Base-by-base conservation (phyloP, 306 rosid species). In the Fragaria ananassa region DNA sequence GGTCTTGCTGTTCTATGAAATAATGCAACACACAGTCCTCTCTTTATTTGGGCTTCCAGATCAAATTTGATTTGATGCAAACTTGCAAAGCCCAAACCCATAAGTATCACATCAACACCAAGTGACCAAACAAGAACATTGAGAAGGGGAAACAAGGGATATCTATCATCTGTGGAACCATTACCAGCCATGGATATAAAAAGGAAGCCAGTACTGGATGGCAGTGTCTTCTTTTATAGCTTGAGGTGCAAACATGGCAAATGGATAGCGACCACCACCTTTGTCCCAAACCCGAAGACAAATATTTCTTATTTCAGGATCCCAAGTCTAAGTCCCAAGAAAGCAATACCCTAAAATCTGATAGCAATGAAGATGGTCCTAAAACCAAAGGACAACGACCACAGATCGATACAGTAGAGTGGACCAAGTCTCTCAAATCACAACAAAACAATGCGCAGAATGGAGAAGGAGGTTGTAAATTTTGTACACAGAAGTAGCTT, bases 191-290 rank as follows among this genome's bases (percentile, higher is more conserved):
- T 8, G 25, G 41, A 23, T 72, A 11, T 21, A 27, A 14, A 23
- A 35, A 6, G 23, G 21, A 15, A 14, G 68, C 37, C 9, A 8
- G 60, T 46, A 29, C 68, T 29, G 39, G 21, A 10, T 45, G 29
- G 5, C 74, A 27, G 58, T 46, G 39, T 10, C 74, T 69, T 46
- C 58, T 46, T 39, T 39, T 56, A 12, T 19, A n/a, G 6, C 18
- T 71, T 21, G 75, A 39, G 68, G 10, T 56, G 41, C 25, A 72
- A 72, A 72, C 14, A 72, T 53, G 76, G 68, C 17, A 57, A 56
- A 14, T 9, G 76, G 3, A 39, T 9, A 61, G 76, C 6, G 53
- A 41, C 54, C 39, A 57, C 76, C 11, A 21, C 62, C 68, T 62
- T 44, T 62, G 68, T 62, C 37, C 35, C 44, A 13, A 35, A 34